phyloP scores from a whole-genome alignment of 2,329 filamentous ascomycete species.

The Hypomyces rosellus region DNA sequence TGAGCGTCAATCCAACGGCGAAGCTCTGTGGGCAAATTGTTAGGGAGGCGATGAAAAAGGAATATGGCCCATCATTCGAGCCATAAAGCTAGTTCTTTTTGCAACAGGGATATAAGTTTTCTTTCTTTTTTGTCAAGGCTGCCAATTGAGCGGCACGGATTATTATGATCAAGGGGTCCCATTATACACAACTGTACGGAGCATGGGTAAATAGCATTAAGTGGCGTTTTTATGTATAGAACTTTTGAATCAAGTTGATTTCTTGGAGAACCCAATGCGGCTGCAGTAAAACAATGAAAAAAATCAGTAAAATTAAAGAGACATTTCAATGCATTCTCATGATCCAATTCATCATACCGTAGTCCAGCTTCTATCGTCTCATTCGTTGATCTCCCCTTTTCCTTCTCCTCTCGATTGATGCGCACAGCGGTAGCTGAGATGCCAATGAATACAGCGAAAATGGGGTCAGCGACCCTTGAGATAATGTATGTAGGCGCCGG shows the following conservation, averaged over 20 bases:
- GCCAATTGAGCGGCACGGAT: not conserved
- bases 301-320: not conserved
- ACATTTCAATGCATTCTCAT: not conserved
- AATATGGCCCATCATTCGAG: slow-evolving; percentile 50
- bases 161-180: not conserved
- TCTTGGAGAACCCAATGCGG: slow-evolving; percentile 24
- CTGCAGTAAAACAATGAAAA: slow-evolving; percentile 16
- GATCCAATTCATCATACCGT: slow-evolving; percentile 25
- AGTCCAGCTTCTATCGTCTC: slow-evolving; percentile 44
- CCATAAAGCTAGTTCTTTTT: slow-evolving; percentile 18
- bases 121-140: not conserved
- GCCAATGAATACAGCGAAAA: slow-evolving; percentile 53
- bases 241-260: slow-evolving; percentile 11
- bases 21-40: slow-evolving; percentile 66
- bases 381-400: slow-evolving; percentile 46
- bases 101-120: not conserved
- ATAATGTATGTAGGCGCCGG: slow-evolving; percentile 53
- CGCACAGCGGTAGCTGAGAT: slow-evolving; percentile 48
- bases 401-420: slow-evolving; percentile 55
- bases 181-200: not conserved
- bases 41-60: slow-evolving; percentile 62
- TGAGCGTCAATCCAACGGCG: slow-evolving; percentile 60
- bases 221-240: not conserved
- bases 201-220: no score
- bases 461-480: slow-evolving; percentile 51